Conservation (phyloP, 2,329 filamentous ascomycete genomes). For the Xylariaceae sp. region DNA sequence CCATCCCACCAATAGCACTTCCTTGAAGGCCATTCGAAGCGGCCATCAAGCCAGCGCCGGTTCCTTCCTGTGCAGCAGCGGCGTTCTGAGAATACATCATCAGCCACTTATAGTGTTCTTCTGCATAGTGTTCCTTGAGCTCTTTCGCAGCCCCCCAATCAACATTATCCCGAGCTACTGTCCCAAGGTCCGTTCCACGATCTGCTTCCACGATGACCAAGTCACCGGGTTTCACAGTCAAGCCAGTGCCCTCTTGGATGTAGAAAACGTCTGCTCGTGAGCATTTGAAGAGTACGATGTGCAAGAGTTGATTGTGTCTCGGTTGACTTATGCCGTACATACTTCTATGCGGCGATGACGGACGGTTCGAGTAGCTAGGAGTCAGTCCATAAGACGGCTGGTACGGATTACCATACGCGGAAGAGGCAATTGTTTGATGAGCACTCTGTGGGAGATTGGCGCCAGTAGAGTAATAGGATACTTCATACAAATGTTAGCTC, state of each 20-base stretch:
- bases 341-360: constrained; percentile 66
- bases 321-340: constrained; percentile 67
- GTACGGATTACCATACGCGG: constrained; percentile 51
- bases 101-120: constrained; percentile 97
- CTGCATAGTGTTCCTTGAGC: constrained; percentile 86
- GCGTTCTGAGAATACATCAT: constrained; percentile 97
- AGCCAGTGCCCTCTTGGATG: constrained; percentile 91
- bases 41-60: constrained; percentile 64
- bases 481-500: constrained; percentile 39
- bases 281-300: constrained; percentile 96
- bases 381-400: constrained; percentile 54
- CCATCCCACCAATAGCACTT: constrained; percentile 79
- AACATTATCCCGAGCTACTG: constrained; percentile 86
- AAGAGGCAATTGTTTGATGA: constrained; percentile 46
- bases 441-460: constrained; percentile 38
- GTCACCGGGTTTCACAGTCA: constrained; percentile 89
- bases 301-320: constrained; percentile 73
- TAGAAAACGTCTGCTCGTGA: constrained; percentile 95
- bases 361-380: constrained; percentile 53
- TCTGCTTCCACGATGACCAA: constrained; percentile 98
- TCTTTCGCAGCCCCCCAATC: constrained; percentile 88
- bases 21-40: constrained; percentile 68
- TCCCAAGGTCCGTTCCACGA: constrained; percentile 92
- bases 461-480: constrained; percentile 47
- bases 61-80: constrained; percentile 64